Evolutionary conservation across 1,139 yeast species (phyloP).

Genomic region (Taphrina sp.): DNA sequence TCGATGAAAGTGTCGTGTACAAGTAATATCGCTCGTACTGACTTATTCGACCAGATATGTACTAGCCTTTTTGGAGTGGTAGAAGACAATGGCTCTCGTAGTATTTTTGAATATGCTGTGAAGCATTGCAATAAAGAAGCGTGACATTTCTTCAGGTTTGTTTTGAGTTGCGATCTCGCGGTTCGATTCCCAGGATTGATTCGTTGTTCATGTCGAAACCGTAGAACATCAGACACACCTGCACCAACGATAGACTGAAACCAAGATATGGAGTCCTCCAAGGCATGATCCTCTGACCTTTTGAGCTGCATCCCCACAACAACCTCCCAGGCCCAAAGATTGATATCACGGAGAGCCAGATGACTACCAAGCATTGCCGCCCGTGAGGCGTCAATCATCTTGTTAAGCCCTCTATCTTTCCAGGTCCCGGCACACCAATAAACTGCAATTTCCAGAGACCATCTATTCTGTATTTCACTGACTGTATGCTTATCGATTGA

Average conservation of each 20-base stretch:
- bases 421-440: conserved; percentile 26
- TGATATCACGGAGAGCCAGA: conserved; percentile 14
- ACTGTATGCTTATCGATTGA: conserved; percentile 6
- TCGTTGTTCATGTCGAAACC: conserved; percentile 10
- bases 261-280: conserved; percentile 9
- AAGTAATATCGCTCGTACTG: conserved; percentile 3
- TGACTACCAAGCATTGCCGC: conserved; percentile 19
- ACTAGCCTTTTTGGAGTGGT: conserved; percentile 4
- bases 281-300: conserved; percentile 7
- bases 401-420: conserved; percentile 21
- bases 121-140: background rate
- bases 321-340: conserved; percentile 19
- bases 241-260: conserved; percentile 6
- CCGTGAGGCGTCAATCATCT: conserved; percentile 7
- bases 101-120: background rate
- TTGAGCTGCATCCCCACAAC: conserved; percentile 6
- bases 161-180: background rate
- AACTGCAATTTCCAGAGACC: conserved; percentile 21
- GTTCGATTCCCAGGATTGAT: background rate
- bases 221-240: conserved; percentile 20
- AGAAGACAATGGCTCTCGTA: background rate
- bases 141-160: conserved; percentile 8
- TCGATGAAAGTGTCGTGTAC: conserved; percentile 15
- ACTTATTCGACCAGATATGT: conserved; percentile 9
- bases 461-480: conserved; percentile 19